Conservation (phyloP, 768 basidiomycete genomes). For the Pleurotus tuber-regium region DNA sequence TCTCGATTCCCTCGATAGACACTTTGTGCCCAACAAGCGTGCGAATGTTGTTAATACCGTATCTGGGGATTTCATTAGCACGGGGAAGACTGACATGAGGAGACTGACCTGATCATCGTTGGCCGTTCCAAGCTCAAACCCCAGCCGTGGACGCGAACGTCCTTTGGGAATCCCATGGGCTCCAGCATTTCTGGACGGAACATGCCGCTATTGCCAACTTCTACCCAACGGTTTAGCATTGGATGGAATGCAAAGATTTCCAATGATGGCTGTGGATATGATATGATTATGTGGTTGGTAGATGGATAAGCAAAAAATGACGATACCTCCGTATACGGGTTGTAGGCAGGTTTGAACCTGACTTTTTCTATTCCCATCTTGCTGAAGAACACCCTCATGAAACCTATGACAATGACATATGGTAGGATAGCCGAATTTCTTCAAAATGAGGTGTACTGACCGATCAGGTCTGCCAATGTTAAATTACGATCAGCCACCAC, state of each 20-base stretch:
- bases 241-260: constrained; percentile 99
- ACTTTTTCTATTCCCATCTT: constrained; percentile 96
- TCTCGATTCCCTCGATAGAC: constrained; percentile 84
- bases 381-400: constrained; percentile 97
- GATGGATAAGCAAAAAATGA: neutral
- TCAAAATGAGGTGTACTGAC: constrained; percentile 36
- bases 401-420: constrained; percentile 56
- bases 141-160: constrained; percentile 97
- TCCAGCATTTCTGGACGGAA: constrained; percentile 99
- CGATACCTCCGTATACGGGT: constrained; percentile 91
- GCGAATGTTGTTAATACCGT: constrained; percentile 96
- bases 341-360: constrained; percentile 98
- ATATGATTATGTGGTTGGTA: constrained; percentile 9
- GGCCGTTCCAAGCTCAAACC: constrained; percentile 93
- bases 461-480: constrained; percentile 93
- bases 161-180: constrained; percentile 97
- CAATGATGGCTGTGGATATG: constrained; percentile 69
- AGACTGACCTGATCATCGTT: constrained; percentile 94
- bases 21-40: constrained; percentile 98
- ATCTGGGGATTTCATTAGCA: constrained; percentile 46
- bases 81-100: too few species aligned
- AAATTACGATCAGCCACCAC: constrained; percentile 93
- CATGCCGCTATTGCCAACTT: constrained; percentile 99
- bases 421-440: neutral
- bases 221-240: constrained; percentile 90